Evolutionary conservation across 352 stramenopile genomes (phyloP).

Genomic region (Thraustochytrium sp.): DNA sequence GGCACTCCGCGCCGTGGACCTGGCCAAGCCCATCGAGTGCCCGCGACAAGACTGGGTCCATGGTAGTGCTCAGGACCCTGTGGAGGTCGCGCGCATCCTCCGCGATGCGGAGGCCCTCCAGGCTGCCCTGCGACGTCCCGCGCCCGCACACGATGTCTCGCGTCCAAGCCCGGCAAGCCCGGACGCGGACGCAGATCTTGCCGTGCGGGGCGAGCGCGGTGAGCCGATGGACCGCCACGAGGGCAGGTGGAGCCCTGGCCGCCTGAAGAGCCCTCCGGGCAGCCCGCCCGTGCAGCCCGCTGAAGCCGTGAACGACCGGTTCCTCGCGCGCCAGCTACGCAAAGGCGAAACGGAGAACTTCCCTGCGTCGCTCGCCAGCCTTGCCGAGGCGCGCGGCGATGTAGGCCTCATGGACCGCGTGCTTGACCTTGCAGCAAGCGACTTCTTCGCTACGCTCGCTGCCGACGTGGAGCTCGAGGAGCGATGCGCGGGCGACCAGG

Average conservation of each 20-base stretch:
- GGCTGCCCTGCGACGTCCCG: too few species aligned
- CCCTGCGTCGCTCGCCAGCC: background rate
- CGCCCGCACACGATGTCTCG: too few species aligned
- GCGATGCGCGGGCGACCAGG: background rate
- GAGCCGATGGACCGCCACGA: too few species aligned
- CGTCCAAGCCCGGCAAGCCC: too few species aligned
- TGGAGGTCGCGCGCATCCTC: background rate
- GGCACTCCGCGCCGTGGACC: background rate
- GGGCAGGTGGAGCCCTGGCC: too few species aligned
- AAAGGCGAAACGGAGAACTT: background rate
- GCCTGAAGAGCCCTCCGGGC: too few species aligned
- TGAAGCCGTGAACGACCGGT: background rate
- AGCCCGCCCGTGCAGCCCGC: background rate
- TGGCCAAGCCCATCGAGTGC: background rate
- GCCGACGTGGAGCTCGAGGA: background rate
- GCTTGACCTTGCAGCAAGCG: background rate
- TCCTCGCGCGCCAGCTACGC: background rate
- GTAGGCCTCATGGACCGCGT: background rate
- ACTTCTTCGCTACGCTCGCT: background rate
- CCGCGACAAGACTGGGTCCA: background rate
- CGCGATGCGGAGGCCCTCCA: too few species aligned
- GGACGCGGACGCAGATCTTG: too few species aligned
- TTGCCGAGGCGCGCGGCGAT: background rate
- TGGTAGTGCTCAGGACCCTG: background rate
- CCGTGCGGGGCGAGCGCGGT: too few species aligned